Percentiles rank a stretch among this genome's conserved stretches.
phyloP scores from a whole-genome alignment of 768 basidiomycete genomes.

The Cystofilobasidium macerans region DNA sequence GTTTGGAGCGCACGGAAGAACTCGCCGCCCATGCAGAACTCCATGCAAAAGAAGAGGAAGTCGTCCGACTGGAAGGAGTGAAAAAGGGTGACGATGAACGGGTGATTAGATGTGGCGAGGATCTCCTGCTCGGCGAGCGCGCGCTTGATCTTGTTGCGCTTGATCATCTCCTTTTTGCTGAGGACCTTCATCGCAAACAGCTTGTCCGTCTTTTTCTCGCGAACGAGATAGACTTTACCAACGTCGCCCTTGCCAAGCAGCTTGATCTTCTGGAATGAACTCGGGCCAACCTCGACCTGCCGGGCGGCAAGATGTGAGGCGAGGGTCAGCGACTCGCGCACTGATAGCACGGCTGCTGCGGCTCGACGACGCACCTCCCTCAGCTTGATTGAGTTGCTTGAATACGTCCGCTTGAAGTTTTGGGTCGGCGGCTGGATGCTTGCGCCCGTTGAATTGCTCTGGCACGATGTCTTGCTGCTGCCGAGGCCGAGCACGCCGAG shows the following conservation, averaged over 20 bases:
- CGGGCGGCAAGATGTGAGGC: background rate
- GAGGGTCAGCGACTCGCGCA: background rate
- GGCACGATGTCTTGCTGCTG: slow-evolving; percentile 14
- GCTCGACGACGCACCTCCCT: slow-evolving; percentile 51
- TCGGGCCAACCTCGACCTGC: slow-evolving; percentile 86
- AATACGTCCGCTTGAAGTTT: slow-evolving; percentile 85
- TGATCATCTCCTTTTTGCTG: slow-evolving; percentile 99
- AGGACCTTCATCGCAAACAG: slow-evolving; percentile 99
- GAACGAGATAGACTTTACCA: slow-evolving; percentile 92
- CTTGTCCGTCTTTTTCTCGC: slow-evolving; percentile 94
- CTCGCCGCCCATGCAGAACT: slow-evolving; percentile 95
- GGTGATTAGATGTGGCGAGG: slow-evolving; percentile 93
- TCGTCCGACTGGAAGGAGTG: slow-evolving; percentile 98
- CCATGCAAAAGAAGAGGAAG: slow-evolving; percentile 83
- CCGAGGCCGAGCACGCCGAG: slow-evolving; percentile 9
- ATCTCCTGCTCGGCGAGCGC: slow-evolving; percentile 98
- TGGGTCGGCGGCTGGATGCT: slow-evolving; percentile 43
- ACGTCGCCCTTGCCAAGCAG: slow-evolving; percentile 98
- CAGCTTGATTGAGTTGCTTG: slow-evolving; percentile 93
- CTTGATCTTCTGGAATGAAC: slow-evolving; percentile 91
- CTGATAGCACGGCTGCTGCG: background rate
- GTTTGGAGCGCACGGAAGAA: slow-evolving; percentile 97
- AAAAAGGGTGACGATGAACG: slow-evolving; percentile 97
- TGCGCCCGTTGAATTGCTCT: slow-evolving; percentile 17
- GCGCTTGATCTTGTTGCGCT: slow-evolving; percentile 98